These are phyloP conservation scores for Metarhizium guizhouense DNA, from an alignment of 2,329 filamentous ascomycete species.

Conservation along the genomic window DNA sequence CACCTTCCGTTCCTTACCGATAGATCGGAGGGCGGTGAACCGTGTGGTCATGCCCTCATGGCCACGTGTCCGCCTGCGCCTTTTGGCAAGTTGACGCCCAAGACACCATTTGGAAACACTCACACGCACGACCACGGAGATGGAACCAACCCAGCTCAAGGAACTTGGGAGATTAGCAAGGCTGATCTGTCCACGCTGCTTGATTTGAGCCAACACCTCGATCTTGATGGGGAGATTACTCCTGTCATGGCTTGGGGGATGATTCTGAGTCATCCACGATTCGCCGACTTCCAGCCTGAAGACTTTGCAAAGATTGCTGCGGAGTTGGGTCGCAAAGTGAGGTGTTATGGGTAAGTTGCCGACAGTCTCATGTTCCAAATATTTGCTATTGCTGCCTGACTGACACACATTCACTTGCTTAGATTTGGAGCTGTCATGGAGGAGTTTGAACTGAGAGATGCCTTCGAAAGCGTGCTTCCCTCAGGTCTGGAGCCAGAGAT, in stretches of 20 bases:
- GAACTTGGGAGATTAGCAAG: slow-evolving; percentile 73
- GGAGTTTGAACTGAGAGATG: slow-evolving; percentile 66
- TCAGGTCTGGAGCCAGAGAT: slow-evolving; percentile 9
- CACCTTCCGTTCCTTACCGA: slow-evolving; percentile 75
- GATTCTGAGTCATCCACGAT: slow-evolving; percentile 62
- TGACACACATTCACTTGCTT: not conserved
- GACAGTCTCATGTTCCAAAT: not conserved
- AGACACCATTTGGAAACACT: slow-evolving; percentile 43
- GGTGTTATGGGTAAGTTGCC: slow-evolving; percentile 76
- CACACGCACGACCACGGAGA: slow-evolving; percentile 25
- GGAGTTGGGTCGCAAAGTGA: slow-evolving; percentile 69
- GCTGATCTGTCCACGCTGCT: slow-evolving; percentile 72
- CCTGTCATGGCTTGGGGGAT: slow-evolving; percentile 93
- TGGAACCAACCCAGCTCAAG: slow-evolving; percentile 39
- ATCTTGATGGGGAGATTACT: slow-evolving; percentile 84
- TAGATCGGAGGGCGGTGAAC: slow-evolving; percentile 48
- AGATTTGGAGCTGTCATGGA: slow-evolving; percentile 58
- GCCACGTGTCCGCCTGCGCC: slow-evolving; percentile 73
- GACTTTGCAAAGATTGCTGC: slow-evolving; percentile 67
- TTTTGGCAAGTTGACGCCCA: slow-evolving; percentile 37
- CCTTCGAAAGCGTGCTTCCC: slow-evolving; percentile 53
- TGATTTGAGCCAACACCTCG: slow-evolving; percentile 72
- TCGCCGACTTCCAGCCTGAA: slow-evolving; percentile 52
- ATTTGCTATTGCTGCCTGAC: not conserved
- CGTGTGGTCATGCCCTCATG: slow-evolving; percentile 90